Evolutionary conservation across 2,329 filamentous ascomycete species (phyloP).

Genomic region (Aureobasidium sp.): DNA sequence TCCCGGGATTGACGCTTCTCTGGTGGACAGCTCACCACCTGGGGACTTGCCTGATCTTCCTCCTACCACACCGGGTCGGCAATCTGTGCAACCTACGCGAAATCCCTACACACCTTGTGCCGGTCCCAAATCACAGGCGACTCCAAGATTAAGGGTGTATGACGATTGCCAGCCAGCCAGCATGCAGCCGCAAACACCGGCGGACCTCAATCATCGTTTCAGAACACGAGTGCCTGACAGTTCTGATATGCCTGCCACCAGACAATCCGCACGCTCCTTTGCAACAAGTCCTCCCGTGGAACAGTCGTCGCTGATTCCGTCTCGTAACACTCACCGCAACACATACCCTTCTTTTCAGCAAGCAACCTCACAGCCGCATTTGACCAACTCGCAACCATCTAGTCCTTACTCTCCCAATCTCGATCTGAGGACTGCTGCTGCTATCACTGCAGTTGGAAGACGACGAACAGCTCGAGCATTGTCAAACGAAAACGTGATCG

Average conservation of each 20-base stretch:
- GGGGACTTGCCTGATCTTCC: neutral
- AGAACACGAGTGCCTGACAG: neutral
- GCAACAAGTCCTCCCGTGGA: neutral
- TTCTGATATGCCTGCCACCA: neutral
- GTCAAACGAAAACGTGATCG: conserved; percentile 24
- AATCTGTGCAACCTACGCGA: neutral
- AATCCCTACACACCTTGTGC: neutral
- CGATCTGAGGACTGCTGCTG: conserved; percentile 3
- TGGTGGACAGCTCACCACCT: neutral
- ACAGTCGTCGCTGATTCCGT: neutral
- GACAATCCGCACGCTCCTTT: neutral
- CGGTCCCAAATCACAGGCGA: conserved; percentile 12
- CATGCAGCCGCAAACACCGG: conserved; percentile 30
- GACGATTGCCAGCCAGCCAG: conserved; percentile 24
- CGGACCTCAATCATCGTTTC: conserved; percentile 22
- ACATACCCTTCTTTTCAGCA: conserved; percentile 16
- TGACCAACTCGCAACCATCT: neutral
- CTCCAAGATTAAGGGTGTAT: conserved; percentile 25
- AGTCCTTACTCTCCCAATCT: conserved; percentile 6
- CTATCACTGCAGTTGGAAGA: neutral
- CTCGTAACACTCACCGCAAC: conserved; percentile 16
- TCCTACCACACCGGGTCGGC: neutral
- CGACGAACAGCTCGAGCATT: neutral
- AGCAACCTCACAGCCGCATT: neutral
- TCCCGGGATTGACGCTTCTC: neutral